A percentile compares a stretch with the other conserved stretches of the same genome.
phyloP scores from a whole-genome alignment of 2,329 filamentous ascomycete genomes.

The Monosporascus sp. region DNA sequence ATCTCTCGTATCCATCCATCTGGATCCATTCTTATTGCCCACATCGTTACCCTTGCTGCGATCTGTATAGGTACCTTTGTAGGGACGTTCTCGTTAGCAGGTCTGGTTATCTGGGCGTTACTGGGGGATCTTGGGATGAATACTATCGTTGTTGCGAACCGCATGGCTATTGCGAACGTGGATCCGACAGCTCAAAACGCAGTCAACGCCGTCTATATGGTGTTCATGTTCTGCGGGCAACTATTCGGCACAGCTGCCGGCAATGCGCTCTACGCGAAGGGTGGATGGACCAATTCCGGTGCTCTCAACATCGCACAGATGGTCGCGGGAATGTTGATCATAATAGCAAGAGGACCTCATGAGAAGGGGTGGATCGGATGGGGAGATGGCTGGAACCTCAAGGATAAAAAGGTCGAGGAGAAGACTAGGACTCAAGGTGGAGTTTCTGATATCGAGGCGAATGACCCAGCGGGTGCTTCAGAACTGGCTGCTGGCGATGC shows the following conservation, averaged over 20 bases:
- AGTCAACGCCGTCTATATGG: constrained; percentile 33
- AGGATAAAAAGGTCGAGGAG: constrained; percentile 9
- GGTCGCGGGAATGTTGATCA: constrained; percentile 16
- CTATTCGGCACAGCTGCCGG: constrained; percentile 28
- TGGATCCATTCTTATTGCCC: constrained; percentile 19
- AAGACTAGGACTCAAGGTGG: not conserved
- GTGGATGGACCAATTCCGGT: constrained; percentile 27
- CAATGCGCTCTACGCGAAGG: constrained; percentile 26
- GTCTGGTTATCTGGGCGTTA: constrained; percentile 28
- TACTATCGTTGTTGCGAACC: constrained; percentile 25
- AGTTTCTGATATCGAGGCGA: constrained; percentile 10
- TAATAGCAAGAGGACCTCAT: constrained; percentile 21
- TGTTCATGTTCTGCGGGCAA: constrained; percentile 28
- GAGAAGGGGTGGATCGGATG: constrained; percentile 29
- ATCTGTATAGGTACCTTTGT: constrained; percentile 26
- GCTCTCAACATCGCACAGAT: constrained; percentile 27
- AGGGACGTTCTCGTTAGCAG: constrained; percentile 27
- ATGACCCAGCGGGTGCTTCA: not conserved
- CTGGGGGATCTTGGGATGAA: constrained; percentile 29
- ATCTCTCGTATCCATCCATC: constrained; percentile 21
- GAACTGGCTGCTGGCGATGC: constrained; percentile 7
- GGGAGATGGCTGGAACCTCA: constrained; percentile 26
- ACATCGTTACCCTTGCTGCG: constrained; percentile 11
- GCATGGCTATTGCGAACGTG: constrained; percentile 26
- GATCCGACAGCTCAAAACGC: constrained; percentile 29